Conservation (phyloP, 2,329 filamentous ascomycete species). For the Cladosporium halotolerans region DNA sequence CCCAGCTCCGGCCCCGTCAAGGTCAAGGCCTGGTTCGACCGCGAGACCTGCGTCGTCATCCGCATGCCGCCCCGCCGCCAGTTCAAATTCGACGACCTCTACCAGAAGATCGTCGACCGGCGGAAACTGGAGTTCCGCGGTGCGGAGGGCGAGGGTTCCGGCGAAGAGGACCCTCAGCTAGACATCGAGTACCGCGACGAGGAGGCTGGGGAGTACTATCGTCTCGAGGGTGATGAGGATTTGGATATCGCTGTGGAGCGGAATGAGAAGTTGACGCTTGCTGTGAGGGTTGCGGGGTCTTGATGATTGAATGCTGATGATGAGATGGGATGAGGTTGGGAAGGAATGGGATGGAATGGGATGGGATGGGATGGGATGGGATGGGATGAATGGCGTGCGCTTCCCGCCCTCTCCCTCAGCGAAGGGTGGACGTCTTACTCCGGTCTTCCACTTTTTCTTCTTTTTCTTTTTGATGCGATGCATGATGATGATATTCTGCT, state of each 20-base stretch:
- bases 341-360: no score
- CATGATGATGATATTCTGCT: neutral
- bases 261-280: slow-evolving; percentile 79
- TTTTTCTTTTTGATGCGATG: neutral
- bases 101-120: slow-evolving; percentile 77
- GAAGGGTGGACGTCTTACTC: no score
- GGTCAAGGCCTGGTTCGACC: slow-evolving; percentile 87
- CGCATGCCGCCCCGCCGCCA: slow-evolving; percentile 66
- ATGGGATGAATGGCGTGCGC: no score
- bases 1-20: slow-evolving; percentile 53
- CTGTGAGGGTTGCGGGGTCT: slow-evolving; percentile 30
- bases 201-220: slow-evolving; percentile 64
- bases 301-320: neutral
- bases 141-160: slow-evolving; percentile 26
- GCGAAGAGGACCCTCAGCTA: slow-evolving; percentile 56
- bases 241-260: slow-evolving; percentile 71
- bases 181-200: slow-evolving; percentile 84
- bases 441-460: neutral
- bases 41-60: slow-evolving; percentile 82
- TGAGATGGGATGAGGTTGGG: no score
- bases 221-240: slow-evolving; percentile 72
- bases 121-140: slow-evolving; percentile 58
- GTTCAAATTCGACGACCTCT: slow-evolving; percentile 69
- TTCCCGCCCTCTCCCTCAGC: no score
- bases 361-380: no score